Conservation (phyloP, 108 stramenopile species). For the Bacterosira constricta region DNA sequence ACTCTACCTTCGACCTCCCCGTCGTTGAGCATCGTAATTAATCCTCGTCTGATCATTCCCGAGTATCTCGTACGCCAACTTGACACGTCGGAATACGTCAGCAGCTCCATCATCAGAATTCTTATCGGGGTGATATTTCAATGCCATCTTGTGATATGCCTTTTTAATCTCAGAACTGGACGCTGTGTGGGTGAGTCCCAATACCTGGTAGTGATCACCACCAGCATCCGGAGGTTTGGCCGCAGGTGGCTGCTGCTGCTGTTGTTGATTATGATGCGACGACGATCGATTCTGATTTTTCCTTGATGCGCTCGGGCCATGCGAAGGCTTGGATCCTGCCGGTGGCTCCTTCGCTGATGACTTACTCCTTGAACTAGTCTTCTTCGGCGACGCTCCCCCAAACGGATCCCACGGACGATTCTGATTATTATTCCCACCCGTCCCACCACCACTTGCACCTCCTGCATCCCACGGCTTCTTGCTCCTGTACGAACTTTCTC, state of each 20-base stretch:
- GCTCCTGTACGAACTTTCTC: neutral
- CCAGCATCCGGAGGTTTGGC: slow-evolving; percentile 4
- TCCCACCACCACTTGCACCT: too few relatives aligned
- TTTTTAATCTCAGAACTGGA: slow-evolving; percentile 75
- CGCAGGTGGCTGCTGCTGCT: slow-evolving; percentile 11
- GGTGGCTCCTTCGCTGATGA: neutral
- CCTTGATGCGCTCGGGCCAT: neutral
- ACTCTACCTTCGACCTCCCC: too few relatives aligned
- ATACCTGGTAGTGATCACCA: slow-evolving; percentile 60
- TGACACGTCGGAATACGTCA: slow-evolving; percentile 74
- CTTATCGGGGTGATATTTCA: slow-evolving; percentile 83
- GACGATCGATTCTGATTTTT: neutral
- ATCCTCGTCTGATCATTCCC: slow-evolving; percentile 55
- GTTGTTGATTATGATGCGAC: slow-evolving; percentile 25
- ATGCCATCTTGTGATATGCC: slow-evolving; percentile 74
- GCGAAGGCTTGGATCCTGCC: neutral
- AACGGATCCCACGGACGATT: slow-evolving; percentile 8
- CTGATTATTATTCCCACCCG: too few relatives aligned
- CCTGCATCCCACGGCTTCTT: slow-evolving; percentile 11
- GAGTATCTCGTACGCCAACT: slow-evolving; percentile 79
- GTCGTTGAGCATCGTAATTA: slow-evolving; percentile 68
- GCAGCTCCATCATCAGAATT: slow-evolving; percentile 67
- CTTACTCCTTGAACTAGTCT: neutral
- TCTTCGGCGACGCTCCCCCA: slow-evolving; percentile 1
- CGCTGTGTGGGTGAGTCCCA: slow-evolving; percentile 60